Percentiles rank a stretch among this genome's conserved stretches.
Evolutionary conservation across 306 rosid species (phyloP).

Genomic region (Vigna angularis): DNA sequence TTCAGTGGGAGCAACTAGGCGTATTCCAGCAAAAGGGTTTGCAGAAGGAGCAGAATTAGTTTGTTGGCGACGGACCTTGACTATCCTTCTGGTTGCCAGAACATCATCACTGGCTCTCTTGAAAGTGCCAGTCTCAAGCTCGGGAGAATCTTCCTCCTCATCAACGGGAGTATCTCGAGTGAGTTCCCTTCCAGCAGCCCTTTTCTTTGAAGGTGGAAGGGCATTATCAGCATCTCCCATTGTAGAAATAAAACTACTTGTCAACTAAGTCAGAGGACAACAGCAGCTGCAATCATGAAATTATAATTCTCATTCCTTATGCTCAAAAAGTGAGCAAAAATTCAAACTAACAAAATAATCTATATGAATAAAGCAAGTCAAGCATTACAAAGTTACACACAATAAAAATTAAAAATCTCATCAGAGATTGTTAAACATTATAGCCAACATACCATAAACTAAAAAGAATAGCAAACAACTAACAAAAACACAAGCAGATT

Average conservation of each 20-base stretch:
- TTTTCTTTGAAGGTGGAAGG: conserved; percentile 80
- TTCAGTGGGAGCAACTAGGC: conserved; percentile 62
- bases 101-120: conserved; percentile 94
- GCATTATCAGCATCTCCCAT: conserved; percentile 85
- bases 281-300: conserved; percentile 52
- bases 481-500: not conserved
- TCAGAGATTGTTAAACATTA: not conserved
- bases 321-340: conserved; percentile 2
- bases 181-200: conserved; percentile 92
- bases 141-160: conserved; percentile 77
- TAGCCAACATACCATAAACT: not conserved
- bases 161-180: conserved; percentile 83
- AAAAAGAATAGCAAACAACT: not conserved
- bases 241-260: conserved; percentile 39
- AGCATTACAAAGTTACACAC: not conserved
- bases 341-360: not conserved
- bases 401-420: not conserved
- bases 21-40: conserved; percentile 88
- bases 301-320: conserved; percentile 4
- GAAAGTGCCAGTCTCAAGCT: conserved; percentile 77
- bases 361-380: conserved; percentile 6
- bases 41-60: conserved; percentile 62
- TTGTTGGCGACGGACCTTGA: conserved; percentile 80
- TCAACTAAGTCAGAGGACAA: conserved; percentile 16
- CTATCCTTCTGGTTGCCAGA: conserved; percentile 84